Base-by-base conservation (phyloP, 495 filamentous ascomycete genomes). In the Baudoinia panamericana region DNA sequence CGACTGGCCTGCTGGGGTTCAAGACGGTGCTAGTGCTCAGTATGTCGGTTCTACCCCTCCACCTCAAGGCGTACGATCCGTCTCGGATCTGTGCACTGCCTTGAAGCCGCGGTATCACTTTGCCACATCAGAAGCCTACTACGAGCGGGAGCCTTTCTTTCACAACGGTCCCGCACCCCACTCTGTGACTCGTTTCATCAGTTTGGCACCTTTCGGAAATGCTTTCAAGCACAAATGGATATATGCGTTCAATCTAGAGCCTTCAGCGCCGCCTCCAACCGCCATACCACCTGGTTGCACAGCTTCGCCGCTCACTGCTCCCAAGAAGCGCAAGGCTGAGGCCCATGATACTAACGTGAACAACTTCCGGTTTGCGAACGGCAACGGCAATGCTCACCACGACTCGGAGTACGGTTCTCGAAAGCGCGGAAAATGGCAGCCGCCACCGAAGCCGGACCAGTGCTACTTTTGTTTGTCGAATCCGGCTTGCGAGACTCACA, bases 381-480 rank as follows among this genome's bases (percentile, higher is more conserved):
- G 61, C 32, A 57, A 65, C 30, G 38, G 53, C 41, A 43, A 54
- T 28, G 22, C 43, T 16, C 24, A 57, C 30, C 27, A 51, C 41
- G 10, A 32, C 20, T 41, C 28, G 5, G 32, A 50, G 0, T 26
- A 30, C 13, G 43, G 45, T 9, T 48, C 61, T 25, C 60, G 62
- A 22, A 80, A 84, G 42, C 67, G 71, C 18, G 60, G 56, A 30
- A 68, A 73, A 7, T 66, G 59, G 17, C 43, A 46, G 9, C 66
- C 71, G 7, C 81, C 80, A 1, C 76, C 81, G 4, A 74, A 74
- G 3, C 84, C 84, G 0, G 75, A 78, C 17, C 68, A 75, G 46
- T 97, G 90, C 57, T 97, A 88, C 68, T 95, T 97, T 68, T 97
- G 90, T 56, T 67, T 96, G 4, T 81, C 78, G 7, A 95, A 90